Conservation (phyloP, 345 rosid species). For the Erodium maritimum region DNA sequence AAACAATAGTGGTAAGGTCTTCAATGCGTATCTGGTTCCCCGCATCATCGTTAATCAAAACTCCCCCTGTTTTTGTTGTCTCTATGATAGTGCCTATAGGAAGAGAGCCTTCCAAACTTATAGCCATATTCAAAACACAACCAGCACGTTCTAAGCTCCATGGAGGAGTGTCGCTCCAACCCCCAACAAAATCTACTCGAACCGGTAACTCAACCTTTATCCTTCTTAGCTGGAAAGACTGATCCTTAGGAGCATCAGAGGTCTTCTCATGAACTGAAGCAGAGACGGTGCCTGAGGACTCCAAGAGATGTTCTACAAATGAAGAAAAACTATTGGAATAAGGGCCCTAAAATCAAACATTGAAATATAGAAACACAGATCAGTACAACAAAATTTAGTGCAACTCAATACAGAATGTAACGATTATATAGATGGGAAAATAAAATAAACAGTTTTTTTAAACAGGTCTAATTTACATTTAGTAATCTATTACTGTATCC, state of each 20-base stretch:
- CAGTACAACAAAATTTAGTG: background rate
- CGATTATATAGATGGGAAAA: background rate
- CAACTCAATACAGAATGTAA: background rate
- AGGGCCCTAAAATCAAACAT: conserved; percentile 4
- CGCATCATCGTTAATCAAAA: conserved; percentile 57
- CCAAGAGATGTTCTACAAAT: conserved; percentile 50
- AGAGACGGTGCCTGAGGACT: conserved; percentile 20
- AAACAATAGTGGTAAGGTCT: conserved; percentile 36
- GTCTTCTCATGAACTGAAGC: conserved; percentile 16
- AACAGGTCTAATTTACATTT: too few species aligned
- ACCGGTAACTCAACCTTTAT: conserved; percentile 79
- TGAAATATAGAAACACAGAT: conserved; percentile 5
- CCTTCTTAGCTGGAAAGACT: conserved; percentile 29
- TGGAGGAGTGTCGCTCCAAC: conserved; percentile 99
- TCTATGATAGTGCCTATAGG: conserved; percentile 79
- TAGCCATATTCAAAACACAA: conserved; percentile 86
- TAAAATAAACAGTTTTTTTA: background rate
- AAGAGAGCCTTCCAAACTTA: conserved; percentile 67
- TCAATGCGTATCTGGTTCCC: conserved; percentile 45
- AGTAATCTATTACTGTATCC: background rate
- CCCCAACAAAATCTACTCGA: conserved; percentile 91
- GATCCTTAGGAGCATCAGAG: conserved; percentile 18
- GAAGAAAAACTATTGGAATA: conserved; percentile 4
- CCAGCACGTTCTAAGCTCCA: conserved; percentile 98
- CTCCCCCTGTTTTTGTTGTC: conserved; percentile 46